Percentiles rank a stretch among this genome's conserved stretches.
phyloP scores from a whole-genome alignment of 1,284 basidiomycete genomes.

The Ustilago vetiveriae region DNA sequence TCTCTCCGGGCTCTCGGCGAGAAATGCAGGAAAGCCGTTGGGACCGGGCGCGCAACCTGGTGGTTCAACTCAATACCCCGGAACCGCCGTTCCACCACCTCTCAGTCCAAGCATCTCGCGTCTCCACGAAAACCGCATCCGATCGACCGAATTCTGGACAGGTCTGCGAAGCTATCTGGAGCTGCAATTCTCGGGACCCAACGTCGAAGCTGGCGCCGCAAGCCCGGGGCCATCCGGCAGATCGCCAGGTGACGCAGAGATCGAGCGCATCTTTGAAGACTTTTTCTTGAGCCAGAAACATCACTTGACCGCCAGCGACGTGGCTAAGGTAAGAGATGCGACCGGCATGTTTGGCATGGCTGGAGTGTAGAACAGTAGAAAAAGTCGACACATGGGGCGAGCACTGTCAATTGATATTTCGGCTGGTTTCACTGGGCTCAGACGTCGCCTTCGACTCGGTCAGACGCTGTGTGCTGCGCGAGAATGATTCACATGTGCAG shows the following conservation, averaged over 20 bases:
- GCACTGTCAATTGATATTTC: too few relatives aligned
- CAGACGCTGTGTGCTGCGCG: too few relatives aligned
- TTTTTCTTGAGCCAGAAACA: constrained; percentile 64
- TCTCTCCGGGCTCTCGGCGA: constrained; percentile 25
- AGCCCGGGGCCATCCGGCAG: constrained; percentile 32
- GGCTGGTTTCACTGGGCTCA: too few relatives aligned
- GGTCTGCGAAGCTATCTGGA: constrained; percentile 54
- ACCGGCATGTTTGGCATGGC: constrained; percentile 64
- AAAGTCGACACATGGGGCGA: too few relatives aligned
- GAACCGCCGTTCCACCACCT: constrained; percentile 26
- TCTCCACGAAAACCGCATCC: constrained; percentile 56
- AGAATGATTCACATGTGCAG: too few relatives aligned
- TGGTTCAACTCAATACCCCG: constrained; percentile 29
- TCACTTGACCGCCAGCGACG: constrained; percentile 60
- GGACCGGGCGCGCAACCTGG: constrained; percentile 27
- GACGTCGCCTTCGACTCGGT: too few relatives aligned
- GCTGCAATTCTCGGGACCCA: constrained; percentile 49
- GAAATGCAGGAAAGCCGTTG: constrained; percentile 31
- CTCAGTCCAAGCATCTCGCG: constrained; percentile 55
- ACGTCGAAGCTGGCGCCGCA: constrained; percentile 37
- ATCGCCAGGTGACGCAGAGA: constrained; percentile 58
- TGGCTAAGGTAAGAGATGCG: constrained; percentile 59
- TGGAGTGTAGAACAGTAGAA: constrained; percentile 26
- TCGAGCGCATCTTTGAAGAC: constrained; percentile 63
- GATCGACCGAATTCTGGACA: constrained; percentile 61